Evolutionary conservation across 768 basidiomycete genomes (phyloP), one percentile per base, ranked within the genome.

Genomic region (Lactarius hatsudake): DNA sequence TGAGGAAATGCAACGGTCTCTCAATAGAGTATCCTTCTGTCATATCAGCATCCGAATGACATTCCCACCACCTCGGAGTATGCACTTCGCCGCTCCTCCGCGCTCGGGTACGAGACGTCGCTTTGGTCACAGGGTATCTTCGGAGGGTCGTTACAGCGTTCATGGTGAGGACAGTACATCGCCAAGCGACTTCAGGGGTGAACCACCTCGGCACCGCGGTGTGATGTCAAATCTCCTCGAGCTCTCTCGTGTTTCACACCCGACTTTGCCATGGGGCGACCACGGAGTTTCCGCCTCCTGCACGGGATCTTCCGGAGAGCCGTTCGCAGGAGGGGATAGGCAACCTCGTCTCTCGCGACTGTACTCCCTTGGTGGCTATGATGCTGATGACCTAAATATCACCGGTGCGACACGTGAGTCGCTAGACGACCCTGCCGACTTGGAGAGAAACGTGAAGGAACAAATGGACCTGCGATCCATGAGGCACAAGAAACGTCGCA

Each of bases 311-410:
- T 51, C 43, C 20, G 57, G 42, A 28, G 62, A 59, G 23, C 30
- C 26, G 26, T 28, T 28, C 26, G 26, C 26, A 28, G 26, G 26
- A 18, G 56, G 26, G 8, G 56, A 63, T 20, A 59, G 54, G 51
- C 62, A 62, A 38, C 66, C 66, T 71, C 26, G 26, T 28, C 26
- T 28, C 26, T 28, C 26, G 26, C 26, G 26, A 28, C 26, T 28
- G 26, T 28, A 69, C 67, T 69, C 72, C 66, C 65, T 58, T 45
- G 66, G 66, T 13, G 48, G 63, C 4, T 68, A 56, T 28, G 91
- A 92, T 72, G 81, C 84, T 10, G 89, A 92, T 69, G 90, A 92
- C 75, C 89, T 88, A 59, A 79, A 82, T 43, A 78, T 90, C 28
- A 89, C 86, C 61, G 87, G 86, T 3, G 75, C 83, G 18, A 81